Evolutionary conservation across 2,329 filamentous ascomycete species (phyloP).

Genomic region (Fulvia fulva): DNA sequence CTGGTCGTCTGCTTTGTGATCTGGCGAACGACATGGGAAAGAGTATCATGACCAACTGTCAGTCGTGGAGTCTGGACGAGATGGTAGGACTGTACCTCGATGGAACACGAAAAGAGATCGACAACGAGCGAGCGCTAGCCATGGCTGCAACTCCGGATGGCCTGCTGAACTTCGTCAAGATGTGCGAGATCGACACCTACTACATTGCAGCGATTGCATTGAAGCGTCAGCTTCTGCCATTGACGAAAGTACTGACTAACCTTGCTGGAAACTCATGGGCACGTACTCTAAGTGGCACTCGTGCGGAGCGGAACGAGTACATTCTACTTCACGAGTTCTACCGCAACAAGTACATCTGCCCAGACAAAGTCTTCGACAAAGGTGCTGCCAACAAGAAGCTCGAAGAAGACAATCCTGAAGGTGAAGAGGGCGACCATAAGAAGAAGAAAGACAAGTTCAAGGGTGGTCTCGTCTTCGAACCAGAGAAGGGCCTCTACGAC

Average conservation of each 20-base stretch:
- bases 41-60: constrained; percentile 93
- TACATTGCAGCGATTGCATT: constrained; percentile 89
- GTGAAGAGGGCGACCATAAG: constrained; percentile 59
- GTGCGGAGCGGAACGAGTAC: constrained; percentile 97
- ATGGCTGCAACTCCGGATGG: constrained; percentile 76
- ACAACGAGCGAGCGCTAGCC: constrained; percentile 81
- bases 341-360: constrained; percentile 95
- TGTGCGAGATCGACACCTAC: constrained; percentile 93
- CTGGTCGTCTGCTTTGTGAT: constrained; percentile 87
- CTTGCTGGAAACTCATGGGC: constrained; percentile 98
- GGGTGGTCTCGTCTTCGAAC: constrained; percentile 96
- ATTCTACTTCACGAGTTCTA: constrained; percentile 97
- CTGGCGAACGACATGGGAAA: constrained; percentile 95
- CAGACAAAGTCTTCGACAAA: constrained; percentile 84
- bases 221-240: constrained; percentile 82
- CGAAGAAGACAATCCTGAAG: constrained; percentile 68
- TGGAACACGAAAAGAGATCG: constrained; percentile 73
- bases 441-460: constrained; percentile 99
- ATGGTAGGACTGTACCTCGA: constrained; percentile 91
- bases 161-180: constrained; percentile 86
- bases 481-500: constrained; percentile 95
- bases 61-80: constrained; percentile 95
- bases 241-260: constrained; percentile 94
- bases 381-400: constrained; percentile 58
- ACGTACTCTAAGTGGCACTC: constrained; percentile 87